phyloP scores from a whole-genome alignment of 23 red algal genomes.

The Gracilaria gracilis region DNA sequence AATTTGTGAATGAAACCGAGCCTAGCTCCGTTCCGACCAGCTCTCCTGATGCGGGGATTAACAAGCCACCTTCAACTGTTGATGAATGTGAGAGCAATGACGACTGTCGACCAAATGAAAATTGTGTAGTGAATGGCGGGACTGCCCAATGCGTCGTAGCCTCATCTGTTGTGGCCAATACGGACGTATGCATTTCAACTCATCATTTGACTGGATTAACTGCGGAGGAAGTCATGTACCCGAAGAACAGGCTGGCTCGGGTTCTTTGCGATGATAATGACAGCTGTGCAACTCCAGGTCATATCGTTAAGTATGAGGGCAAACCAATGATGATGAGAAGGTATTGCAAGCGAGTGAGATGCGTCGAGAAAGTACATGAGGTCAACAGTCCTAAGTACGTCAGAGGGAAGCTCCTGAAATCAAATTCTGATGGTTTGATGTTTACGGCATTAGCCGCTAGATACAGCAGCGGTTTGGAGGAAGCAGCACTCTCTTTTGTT shows the following conservation, averaged over 20 bases:
- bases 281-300: slow-evolving; percentile 42
- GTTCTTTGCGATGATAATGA: slow-evolving; percentile 33
- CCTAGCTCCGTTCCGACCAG: background rate
- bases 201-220: background rate
- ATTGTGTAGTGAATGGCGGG: background rate
- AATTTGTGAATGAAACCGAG: background rate
- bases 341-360: background rate
- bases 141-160: background rate
- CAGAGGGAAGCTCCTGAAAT: background rate
- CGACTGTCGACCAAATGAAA: background rate
- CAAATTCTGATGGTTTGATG: slow-evolving; percentile 11
- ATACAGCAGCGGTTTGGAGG: slow-evolving; percentile 30
- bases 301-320: slow-evolving; percentile 23
- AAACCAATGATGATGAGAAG: slow-evolving; percentile 60
- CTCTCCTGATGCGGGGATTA: background rate
- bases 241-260: background rate
- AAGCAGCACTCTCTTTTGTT: background rate
- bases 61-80: background rate
- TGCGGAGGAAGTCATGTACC: slow-evolving; percentile 12
- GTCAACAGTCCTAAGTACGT: slow-evolving; percentile 32
- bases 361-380: background rate
- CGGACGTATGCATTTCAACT: background rate
- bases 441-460: slow-evolving; percentile 28
- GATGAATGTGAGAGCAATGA: background rate
- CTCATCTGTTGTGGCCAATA: background rate